phyloP scores from a whole-genome alignment of 192 early-diverging fungal species.

The Dimargaris xerosporica region DNA sequence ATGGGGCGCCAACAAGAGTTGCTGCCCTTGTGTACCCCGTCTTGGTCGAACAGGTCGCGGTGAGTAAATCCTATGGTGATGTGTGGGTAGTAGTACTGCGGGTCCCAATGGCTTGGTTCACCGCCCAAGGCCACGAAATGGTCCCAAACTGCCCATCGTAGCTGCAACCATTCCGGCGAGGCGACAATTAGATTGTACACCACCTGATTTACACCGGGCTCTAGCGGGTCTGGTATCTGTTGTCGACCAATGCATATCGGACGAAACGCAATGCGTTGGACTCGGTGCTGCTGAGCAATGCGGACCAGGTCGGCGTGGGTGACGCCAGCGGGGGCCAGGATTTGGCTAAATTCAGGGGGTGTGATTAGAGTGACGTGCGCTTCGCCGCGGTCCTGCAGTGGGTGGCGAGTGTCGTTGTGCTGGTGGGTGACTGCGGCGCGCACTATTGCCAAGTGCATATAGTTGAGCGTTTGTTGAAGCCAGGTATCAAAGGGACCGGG shows the following conservation, averaged over 20 bases:
- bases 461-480: slow-evolving; percentile 44
- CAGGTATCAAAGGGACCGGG: slow-evolving; percentile 26
- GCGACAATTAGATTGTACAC: background rate
- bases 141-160: slow-evolving; percentile 37
- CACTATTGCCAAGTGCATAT: slow-evolving; percentile 35
- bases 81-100: slow-evolving; percentile 47
- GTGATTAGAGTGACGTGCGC: slow-evolving; percentile 54
- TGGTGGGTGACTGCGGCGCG: slow-evolving; percentile 17
- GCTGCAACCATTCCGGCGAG: slow-evolving; percentile 11
- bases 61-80: slow-evolving; percentile 48
- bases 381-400: slow-evolving; percentile 37
- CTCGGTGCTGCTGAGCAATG: slow-evolving; percentile 30
- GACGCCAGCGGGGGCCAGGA: slow-evolving; percentile 36
- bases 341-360: slow-evolving; percentile 45
- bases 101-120: slow-evolving; percentile 49
- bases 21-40: slow-evolving; percentile 52
- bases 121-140: slow-evolving; percentile 36
- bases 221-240: slow-evolving; percentile 2
- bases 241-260: slow-evolving; percentile 46
- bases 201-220: slow-evolving; percentile 14
- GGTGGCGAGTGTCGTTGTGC: slow-evolving; percentile 22
- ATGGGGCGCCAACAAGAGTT: slow-evolving; percentile 49
- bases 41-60: slow-evolving; percentile 46
- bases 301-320: slow-evolving; percentile 47
- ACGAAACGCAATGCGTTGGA: slow-evolving; percentile 37